Evolutionary conservation across 768 basidiomycete species (phyloP), one percentile per base, ranked within the genome.

Genomic region (Hirschioporus abietinus): DNA sequence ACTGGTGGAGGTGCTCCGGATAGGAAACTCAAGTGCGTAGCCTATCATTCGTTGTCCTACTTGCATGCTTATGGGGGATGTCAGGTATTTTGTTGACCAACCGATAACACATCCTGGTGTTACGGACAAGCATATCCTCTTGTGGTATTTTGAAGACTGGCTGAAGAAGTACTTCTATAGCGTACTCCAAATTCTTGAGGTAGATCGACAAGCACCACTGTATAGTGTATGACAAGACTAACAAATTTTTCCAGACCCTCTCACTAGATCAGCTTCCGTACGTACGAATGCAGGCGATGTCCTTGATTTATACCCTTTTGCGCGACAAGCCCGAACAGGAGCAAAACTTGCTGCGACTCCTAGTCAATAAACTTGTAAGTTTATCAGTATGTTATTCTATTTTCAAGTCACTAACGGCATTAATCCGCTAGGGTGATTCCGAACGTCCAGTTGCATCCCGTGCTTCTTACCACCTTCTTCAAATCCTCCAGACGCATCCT

Each of bases 121-220:
- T 30, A 88, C 89, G 0, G 91, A 96, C 66, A 81, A 86, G 64
- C 86, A 92, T 74, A 77, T 98, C 0, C 71, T 95, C 6, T 66
- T 90, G 2, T 99, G 92, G 89, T 90, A 90, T 68, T 99, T 97
- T 75, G 97, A 99, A 76, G 96, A 99, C 72, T 98, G 94, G 92
- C 75, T 98, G 63, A 99, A 99, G 78, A 95, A 95, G 70, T 99
- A 90, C 76, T 98, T 97, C 79, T 99, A 96, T 78, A 88, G 89
- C 1, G 77, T 97, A 52, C 84, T 99, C 2, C 93, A 96, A 74
- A 87, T 92, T 52, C 86, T 98, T 20, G 96, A 99, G 85, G 93
- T 91, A 58, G 59, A 81, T 72, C 15, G 63, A 58, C 35, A 64
- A 26, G 4, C 66, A 24, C 20, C 60, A 20, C 24, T 35, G 24